Base-by-base conservation (phyloP, 306 rosid genomes). In the Malus domestica region DNA sequence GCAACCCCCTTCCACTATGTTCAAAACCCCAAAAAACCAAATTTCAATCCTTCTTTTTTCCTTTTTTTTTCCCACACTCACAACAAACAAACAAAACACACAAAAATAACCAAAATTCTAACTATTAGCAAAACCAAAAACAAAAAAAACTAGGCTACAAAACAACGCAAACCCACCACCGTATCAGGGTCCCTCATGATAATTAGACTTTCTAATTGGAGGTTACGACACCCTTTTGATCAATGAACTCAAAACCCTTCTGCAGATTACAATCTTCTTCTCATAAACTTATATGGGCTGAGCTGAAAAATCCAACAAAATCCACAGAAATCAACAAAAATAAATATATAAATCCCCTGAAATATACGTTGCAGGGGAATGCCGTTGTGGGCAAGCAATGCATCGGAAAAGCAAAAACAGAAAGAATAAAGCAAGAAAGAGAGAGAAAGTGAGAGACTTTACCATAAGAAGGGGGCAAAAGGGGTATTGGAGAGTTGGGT, bases 141-240 rank as follows among this genome's bases (percentile, higher is more conserved):
- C 1, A 30, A 67, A 63, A 71, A 77, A 46, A 30, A 30, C 82
- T 83, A 83, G 68, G 10, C 78, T 85, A 85, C 81, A 79, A 70
- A 68, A 67, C 60, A 76, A 87, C 68, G 32, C 80, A 79, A 62
- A 74, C 70, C 81, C 67, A 79, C 83, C 51, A 82, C 62, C 79
- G 60, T 14, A 77, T 89, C 79, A 58, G 82, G 90, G 81, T 90
- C 93, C 80, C 93, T 92, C 97, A 88, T 95, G 45, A 80, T 86
- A 40, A 51, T 49, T 15, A 32, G 29, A 49, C 61, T 15, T 52
- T 57, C 3, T 14, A 77, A 83, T 72, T 80, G 73, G 60, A 72
- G 82, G 81, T 54, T 67, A 87, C 73, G 68, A 88, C 83, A 83
- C 78, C 77, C 73, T 83, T 78, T 18, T 78, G 76, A 57, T 81